Evolutionary conservation across 306 rosid genomes (phyloP), one percentile per base, ranked within the genome.

Genomic region (Oxytropis ochrocephala): DNA sequence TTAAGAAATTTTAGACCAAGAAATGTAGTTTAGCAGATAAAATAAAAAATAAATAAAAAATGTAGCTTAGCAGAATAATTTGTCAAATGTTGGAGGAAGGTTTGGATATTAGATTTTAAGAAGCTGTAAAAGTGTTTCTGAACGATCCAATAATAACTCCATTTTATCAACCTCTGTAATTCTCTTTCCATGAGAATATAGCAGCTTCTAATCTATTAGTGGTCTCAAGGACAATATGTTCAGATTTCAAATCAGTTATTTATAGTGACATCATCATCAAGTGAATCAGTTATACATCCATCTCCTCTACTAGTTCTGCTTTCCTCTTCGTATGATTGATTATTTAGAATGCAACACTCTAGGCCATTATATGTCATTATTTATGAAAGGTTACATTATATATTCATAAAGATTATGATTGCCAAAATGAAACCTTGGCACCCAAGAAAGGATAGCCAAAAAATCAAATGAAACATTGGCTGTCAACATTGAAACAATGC

Each of bases 21-120:
- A n/a, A n/a, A n/a, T n/a, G n/a, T n/a, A 24, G 29, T 24, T 24
- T 24, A 24, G 8, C 38, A n/a, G n/a, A n/a, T n/a, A 6, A 8
- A 60, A 67, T 16, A 46, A 32, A 96, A 63, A 90, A 80, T 81
- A n/a, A n/a, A n/a, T n/a, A n/a, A n/a, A n/a, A n/a, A n/a, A n/a
- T n/a, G n/a, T n/a, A n/a, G n/a, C n/a, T 90, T 94, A 6, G 90
- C 79, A 55, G 78, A 92, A 73, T 94, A 88, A 5, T n/a, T n/a
- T n/a, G n/a, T 90, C 87, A 88, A 94, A 94, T 53, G 96, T 83
- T 75, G 67, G 95, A 46, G 98, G 97, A 48, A 87, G 94, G 84
- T 84, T 90, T 33, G 96, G 97, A 51, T 81, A 82, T 81, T 79
- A 85, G 54, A 75, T 67, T 82, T 88, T 93, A 50, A 94, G 85